These are phyloP conservation scores for Kluyveromyces sp. DNA, from an alignment of 1,139 yeast genomes.

Conservation along the genomic window DNA sequence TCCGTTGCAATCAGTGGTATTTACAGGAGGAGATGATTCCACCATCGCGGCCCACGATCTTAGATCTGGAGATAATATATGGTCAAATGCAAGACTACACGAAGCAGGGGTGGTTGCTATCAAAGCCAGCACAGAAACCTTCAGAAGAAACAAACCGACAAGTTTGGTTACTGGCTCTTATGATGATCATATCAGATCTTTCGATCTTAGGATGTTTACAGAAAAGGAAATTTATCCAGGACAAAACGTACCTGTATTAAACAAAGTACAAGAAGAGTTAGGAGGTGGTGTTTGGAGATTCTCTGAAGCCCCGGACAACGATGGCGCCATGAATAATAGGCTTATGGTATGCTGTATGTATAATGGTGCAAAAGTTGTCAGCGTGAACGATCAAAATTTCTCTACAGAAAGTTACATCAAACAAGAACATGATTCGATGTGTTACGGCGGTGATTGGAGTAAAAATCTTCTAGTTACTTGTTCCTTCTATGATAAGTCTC, in stretches of 20 bases:
- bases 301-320: conserved; percentile 48
- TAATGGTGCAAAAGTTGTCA: conserved; percentile 74
- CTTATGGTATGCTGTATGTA: conserved; percentile 88
- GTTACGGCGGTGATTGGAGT: conserved; percentile 91
- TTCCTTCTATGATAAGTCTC: conserved; percentile 79
- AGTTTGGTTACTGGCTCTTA: conserved; percentile 85
- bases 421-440: conserved; percentile 81
- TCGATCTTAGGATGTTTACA: conserved; percentile 56
- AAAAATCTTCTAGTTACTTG: conserved; percentile 59
- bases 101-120: conserved; percentile 87
- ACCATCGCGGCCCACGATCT: conserved; percentile 68
- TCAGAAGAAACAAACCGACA: conserved; percentile 35
- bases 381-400: conserved; percentile 26
- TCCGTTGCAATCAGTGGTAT: conserved; percentile 49
- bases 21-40: conserved; percentile 91
- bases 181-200: conserved; percentile 65
- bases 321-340: conserved; percentile 29
- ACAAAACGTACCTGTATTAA: conserved; percentile 18
- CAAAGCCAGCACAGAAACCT: conserved; percentile 22
- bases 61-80: conserved; percentile 43
- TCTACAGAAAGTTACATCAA: conserved; percentile 44
- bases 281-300: conserved; percentile 97
- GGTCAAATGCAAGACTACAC: conserved; percentile 56
- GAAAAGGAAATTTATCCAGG: conserved; percentile 26
- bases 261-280: conserved; percentile 39